Percentiles rank a stretch among this genome's conserved stretches.
Conservation (phyloP, 108 stramenopile genomes). For the Aurantiochytrium sp. region DNA sequence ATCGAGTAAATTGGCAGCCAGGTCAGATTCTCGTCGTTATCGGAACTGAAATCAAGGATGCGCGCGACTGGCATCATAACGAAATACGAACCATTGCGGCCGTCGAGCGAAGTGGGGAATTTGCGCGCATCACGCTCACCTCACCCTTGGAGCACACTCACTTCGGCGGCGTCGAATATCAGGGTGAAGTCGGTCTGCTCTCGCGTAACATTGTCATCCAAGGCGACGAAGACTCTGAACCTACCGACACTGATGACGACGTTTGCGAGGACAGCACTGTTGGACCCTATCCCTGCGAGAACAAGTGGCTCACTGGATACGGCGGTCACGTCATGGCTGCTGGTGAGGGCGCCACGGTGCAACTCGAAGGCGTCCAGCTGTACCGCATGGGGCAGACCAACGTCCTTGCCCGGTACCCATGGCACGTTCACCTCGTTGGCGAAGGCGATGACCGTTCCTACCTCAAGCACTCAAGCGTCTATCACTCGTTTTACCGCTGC, state of each 20-base stretch:
- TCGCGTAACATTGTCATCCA: slow-evolving; percentile 43
- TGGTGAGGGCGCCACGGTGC: too few species aligned
- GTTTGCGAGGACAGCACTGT: background rate
- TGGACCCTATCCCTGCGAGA: background rate
- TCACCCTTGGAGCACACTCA: slow-evolving; percentile 28
- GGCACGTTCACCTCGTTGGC: slow-evolving; percentile 45
- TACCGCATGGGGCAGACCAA: slow-evolving; percentile 49
- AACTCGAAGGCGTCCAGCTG: background rate
- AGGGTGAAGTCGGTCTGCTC: slow-evolving; percentile 52
- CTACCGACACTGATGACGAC: background rate
- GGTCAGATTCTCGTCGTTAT: slow-evolving; percentile 42
- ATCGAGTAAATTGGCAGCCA: slow-evolving; percentile 42
- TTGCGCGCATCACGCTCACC: slow-evolving; percentile 28
- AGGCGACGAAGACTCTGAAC: slow-evolving; percentile 23
- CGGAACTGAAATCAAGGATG: slow-evolving; percentile 35
- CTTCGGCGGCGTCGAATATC: slow-evolving; percentile 36
- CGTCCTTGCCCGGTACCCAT: slow-evolving; percentile 44
- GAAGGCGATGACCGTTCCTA: slow-evolving; percentile 36
- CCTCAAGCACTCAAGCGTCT: slow-evolving; percentile 38
- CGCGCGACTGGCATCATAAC: slow-evolving; percentile 36
- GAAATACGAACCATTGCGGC: slow-evolving; percentile 35
- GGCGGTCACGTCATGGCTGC: background rate
- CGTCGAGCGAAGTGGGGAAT: background rate
- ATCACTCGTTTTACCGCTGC: slow-evolving; percentile 45
- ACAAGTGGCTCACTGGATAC: slow-evolving; percentile 36